A percentile compares a stretch with the other conserved stretches of the same genome.
Evolutionary conservation across 768 basidiomycete species (phyloP).

Genomic region (Nidularia pulvinata): DNA sequence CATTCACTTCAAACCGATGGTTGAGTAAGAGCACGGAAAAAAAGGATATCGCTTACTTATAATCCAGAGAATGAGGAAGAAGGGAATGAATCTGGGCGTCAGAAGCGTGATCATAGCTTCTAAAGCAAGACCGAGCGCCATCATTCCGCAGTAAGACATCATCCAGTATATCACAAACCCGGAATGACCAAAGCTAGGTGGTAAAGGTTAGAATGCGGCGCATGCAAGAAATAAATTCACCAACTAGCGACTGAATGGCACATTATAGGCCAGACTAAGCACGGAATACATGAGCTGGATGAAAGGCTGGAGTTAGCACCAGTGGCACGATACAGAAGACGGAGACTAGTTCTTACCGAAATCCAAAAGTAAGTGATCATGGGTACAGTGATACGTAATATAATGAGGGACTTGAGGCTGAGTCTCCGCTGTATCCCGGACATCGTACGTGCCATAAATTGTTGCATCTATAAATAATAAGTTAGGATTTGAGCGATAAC

Average conservation of each 20-base stretch:
- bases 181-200: constrained; percentile 30
- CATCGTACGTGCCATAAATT: constrained; percentile 18
- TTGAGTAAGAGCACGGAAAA: no score
- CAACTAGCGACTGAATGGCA: constrained; percentile 43
- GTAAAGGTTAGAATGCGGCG: not conserved
- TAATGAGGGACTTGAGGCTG: constrained; percentile 16
- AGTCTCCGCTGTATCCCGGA: constrained; percentile 22
- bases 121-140: constrained; percentile 56
- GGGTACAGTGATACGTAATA: not conserved
- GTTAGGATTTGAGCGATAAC: not conserved
- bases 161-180: constrained; percentile 72
- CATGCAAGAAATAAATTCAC: not conserved
- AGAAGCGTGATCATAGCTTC: constrained; percentile 60
- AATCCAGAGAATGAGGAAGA: constrained; percentile 69
- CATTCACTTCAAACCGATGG: constrained; percentile 38
- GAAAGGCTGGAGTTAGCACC: no score
- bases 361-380: no score
- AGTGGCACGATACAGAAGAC: no score
- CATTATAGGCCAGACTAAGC: constrained; percentile 60
- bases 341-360: no score
- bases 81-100: constrained; percentile 47
- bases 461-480: constrained; percentile 3
- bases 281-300: not conserved
- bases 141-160: constrained; percentile 59
- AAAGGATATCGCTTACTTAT: constrained; percentile 38